Base-by-base conservation (phyloP, 2,329 filamentous ascomycete genomes). In the Aspergillus bombycis region DNA sequence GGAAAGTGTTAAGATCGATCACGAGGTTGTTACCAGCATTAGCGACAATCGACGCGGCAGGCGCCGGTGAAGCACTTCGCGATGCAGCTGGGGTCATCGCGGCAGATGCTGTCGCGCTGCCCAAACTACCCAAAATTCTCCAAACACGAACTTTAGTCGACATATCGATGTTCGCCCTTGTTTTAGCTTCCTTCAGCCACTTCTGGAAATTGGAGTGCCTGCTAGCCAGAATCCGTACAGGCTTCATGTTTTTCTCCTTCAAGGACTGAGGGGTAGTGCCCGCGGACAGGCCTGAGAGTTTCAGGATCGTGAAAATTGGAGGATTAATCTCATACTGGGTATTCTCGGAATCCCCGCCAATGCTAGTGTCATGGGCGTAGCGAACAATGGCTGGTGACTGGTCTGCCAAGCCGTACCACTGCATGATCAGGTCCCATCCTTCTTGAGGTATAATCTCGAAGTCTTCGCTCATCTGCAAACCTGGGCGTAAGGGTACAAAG, bases 301-400 rank as follows among this genome's bases (percentile, higher is more conserved):
- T 93, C 73, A 96, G 88, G 64, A 98, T 84, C 1, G 89, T 92
- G 75, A 97, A 92, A 50, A 97, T 84, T 0, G 92, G 93, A 5
- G 94, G 95, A 71, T 93, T 88, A 46, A 93, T 83, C 78, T 98
- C 95, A 75, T 91, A 96, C 70, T 91, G 83, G 54, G 97, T 80
- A 67, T 96, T 92, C 45, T 87, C 81, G n/a, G 79, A 73, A 2
- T 84, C 84, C 46, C 86, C 84, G 1, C 83, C 81, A 9, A 88
- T 85, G 34, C 72, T 79, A 30, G 90, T 93, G 76, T 97, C 91
- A 77, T 94, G 91, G 43, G 91, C 93, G 68, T 85, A 86, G 63
- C 95, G 89, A 53, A 88, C 80, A 67, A 98, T 93, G 52, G 91
- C 85, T 10, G 88, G 82, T 59, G 92, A 90, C 38, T 87, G 88